These are phyloP conservation scores for Closterium sp. DNA, from an alignment of 139 green algal species.

Conservation along the genomic window DNA sequence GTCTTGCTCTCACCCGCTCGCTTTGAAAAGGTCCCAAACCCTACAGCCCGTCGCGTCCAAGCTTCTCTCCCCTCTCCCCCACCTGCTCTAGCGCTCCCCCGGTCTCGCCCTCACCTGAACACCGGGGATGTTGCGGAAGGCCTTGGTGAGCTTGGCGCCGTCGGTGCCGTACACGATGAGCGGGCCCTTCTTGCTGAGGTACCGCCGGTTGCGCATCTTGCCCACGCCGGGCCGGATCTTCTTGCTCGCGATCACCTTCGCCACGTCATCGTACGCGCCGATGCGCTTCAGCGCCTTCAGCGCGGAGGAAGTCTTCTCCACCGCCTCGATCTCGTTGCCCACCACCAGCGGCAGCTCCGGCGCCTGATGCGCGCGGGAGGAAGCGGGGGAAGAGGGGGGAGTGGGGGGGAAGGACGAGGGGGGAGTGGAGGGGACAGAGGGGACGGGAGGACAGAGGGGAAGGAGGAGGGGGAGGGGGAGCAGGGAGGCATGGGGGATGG, in stretches of 20 bases:
- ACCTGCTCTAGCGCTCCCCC: too few species aligned
- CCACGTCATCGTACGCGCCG: conserved; percentile 80
- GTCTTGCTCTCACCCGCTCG: too few species aligned
- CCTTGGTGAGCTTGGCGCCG: conserved; percentile 73
- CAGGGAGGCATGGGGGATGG: too few species aligned
- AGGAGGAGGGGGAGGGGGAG: too few species aligned
- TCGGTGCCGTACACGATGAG: conserved; percentile 90
- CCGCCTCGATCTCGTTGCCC: conserved; percentile 73
- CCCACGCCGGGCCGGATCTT: conserved; percentile 88
- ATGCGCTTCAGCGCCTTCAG: conserved; percentile 84
- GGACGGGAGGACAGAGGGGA: too few species aligned
- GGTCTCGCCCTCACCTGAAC: conserved; percentile 71
- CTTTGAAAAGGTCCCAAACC: too few species aligned
- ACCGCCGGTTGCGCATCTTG: conserved; percentile 98
- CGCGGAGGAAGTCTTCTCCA: conserved; percentile 91
- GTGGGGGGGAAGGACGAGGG: background rate
- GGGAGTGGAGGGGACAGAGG: too few species aligned
- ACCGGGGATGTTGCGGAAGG: conserved; percentile 87
- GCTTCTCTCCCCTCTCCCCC: too few species aligned
- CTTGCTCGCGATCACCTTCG: conserved; percentile 83
- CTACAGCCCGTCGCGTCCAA: too few species aligned
- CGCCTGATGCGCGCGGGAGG: too few species aligned
- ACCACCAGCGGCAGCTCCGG: conserved; percentile 96
- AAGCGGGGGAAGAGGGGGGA: too few species aligned
- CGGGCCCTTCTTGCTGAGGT: conserved; percentile 88